A percentile compares a stretch with the other conserved stretches of the same genome.
phyloP scores from a whole-genome alignment of 208 protist species.

The Tetramitus jugosus region DNA sequence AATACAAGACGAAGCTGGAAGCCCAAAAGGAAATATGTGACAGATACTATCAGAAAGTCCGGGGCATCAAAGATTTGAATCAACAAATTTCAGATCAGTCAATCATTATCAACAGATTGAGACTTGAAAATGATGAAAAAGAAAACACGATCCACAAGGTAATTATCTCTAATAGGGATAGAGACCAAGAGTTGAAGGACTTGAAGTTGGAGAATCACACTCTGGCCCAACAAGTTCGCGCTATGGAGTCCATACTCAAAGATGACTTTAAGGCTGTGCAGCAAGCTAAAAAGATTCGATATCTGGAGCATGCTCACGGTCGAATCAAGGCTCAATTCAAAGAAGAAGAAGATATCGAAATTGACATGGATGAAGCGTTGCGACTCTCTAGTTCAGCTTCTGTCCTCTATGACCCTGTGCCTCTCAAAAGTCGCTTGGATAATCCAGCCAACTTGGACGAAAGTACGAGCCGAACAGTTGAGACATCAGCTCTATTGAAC shows the following conservation, averaged over 20 bases:
- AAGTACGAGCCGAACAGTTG: too few species aligned
- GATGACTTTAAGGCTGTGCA: background rate
- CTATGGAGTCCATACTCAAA: background rate
- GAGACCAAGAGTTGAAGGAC: background rate
- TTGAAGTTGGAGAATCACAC: background rate
- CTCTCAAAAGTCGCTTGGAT: too few species aligned
- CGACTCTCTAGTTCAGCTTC: too few species aligned
- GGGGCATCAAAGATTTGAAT: background rate
- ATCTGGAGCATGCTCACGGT: too few species aligned
- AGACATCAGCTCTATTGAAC: too few species aligned
- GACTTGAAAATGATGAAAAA: background rate
- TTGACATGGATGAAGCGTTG: too few species aligned
- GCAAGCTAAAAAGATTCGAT: too few species aligned
- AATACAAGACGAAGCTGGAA: conserved; percentile 8
- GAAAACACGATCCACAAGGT: background rate
- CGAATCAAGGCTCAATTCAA: too few species aligned
- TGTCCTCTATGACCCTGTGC: too few species aligned
- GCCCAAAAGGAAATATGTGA: background rate
- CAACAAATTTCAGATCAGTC: background rate
- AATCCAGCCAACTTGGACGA: too few species aligned
- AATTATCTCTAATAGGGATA: background rate
- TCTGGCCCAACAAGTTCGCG: background rate
- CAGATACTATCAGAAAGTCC: background rate
- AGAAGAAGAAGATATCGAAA: too few species aligned
- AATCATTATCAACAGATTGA: background rate